phyloP scores from a whole-genome alignment of 2,329 filamentous ascomycete species.

The Fusarium clavum region DNA sequence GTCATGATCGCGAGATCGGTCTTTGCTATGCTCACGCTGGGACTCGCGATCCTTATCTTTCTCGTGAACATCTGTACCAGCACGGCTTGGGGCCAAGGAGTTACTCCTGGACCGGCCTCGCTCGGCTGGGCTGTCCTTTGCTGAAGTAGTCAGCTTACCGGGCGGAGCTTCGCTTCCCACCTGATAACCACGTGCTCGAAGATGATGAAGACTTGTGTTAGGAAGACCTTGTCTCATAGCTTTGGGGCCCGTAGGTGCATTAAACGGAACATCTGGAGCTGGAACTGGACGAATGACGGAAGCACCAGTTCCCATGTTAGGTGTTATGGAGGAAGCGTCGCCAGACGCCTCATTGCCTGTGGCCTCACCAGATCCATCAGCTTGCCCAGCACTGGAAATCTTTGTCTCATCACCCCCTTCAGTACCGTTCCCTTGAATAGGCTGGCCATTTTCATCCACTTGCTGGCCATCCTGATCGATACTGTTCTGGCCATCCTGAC shows the following conservation, averaged over 20 bases:
- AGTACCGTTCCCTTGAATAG: conserved; percentile 43
- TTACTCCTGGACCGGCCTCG: conserved; percentile 59
- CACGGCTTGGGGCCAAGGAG: conserved; percentile 50
- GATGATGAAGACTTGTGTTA: conserved; percentile 79
- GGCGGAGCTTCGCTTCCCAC: conserved; percentile 56
- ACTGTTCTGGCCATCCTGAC: conserved; percentile 40
- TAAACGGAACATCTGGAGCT: conserved; percentile 64
- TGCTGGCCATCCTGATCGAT: conserved; percentile 42
- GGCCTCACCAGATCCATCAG: conserved; percentile 47
- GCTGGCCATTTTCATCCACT: conserved; percentile 56
- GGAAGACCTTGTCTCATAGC: conserved; percentile 92
- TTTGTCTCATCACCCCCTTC: conserved; percentile 26
- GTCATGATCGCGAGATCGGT: conserved; percentile 46
- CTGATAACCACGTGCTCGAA: conserved; percentile 66
- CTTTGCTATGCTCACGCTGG: conserved; percentile 52
- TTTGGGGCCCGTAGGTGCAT: conserved; percentile 90
- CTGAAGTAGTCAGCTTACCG: conserved; percentile 29
- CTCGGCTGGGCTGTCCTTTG: conserved; percentile 37
- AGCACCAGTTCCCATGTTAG: conserved; percentile 33
- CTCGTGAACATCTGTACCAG: conserved; percentile 45
- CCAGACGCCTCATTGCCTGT: conserved; percentile 47
- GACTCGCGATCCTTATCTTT: conserved; percentile 51
- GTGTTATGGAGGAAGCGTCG: conserved; percentile 38
- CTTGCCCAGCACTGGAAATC: conserved; percentile 35
- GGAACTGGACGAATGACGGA: conserved; percentile 49